Percentiles rank a stretch among this genome's conserved stretches.
Evolutionary conservation across 805 yeast genomes (phyloP).

Genomic region (Wickerhamomyces pijperi): DNA sequence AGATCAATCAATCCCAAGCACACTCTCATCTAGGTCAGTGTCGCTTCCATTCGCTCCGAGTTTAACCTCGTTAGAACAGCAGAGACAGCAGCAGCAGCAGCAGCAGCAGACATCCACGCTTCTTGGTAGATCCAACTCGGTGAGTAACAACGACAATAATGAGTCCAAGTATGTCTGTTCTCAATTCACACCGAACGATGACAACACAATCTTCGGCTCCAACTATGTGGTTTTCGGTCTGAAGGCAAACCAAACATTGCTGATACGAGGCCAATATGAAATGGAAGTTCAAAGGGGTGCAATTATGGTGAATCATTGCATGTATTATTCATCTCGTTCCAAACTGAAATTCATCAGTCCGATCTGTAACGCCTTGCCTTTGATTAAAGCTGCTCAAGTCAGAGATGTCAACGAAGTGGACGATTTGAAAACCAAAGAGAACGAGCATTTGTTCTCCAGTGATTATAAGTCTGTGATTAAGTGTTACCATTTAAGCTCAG

Average conservation of each 20-base stretch:
- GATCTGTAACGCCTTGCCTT: conserved; percentile 27
- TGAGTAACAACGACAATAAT: neutral
- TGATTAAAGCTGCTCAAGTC: conserved; percentile 31
- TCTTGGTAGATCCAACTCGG: neutral
- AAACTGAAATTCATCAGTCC: conserved; percentile 25
- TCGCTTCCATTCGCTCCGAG: neutral
- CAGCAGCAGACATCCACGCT: neutral
- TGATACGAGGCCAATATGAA: conserved; percentile 36
- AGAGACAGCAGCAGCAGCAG: conserved; percentile 1
- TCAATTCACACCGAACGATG: conserved; percentile 25
- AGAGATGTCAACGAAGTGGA: conserved; percentile 19
- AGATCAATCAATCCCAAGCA: neutral
- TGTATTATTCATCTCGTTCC: conserved; percentile 19
- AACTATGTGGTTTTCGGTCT: conserved; percentile 30
- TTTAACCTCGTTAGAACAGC: neutral
- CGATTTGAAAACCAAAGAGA: conserved; percentile 22
- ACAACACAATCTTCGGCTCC: conserved; percentile 25
- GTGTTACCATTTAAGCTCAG: conserved; percentile 27
- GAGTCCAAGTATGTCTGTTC: conserved; percentile 20
- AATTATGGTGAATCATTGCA: conserved; percentile 28
- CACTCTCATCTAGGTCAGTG: conserved; percentile 1
- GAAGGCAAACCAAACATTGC: conserved; percentile 28
- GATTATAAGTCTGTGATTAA: conserved; percentile 32
- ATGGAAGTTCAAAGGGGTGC: conserved; percentile 37
- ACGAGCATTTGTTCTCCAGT: conserved; percentile 26